Evolutionary conservation across 192 early-diverging fungal genomes (phyloP).

Genomic region (Fimicolochytrium jonesii): DNA sequence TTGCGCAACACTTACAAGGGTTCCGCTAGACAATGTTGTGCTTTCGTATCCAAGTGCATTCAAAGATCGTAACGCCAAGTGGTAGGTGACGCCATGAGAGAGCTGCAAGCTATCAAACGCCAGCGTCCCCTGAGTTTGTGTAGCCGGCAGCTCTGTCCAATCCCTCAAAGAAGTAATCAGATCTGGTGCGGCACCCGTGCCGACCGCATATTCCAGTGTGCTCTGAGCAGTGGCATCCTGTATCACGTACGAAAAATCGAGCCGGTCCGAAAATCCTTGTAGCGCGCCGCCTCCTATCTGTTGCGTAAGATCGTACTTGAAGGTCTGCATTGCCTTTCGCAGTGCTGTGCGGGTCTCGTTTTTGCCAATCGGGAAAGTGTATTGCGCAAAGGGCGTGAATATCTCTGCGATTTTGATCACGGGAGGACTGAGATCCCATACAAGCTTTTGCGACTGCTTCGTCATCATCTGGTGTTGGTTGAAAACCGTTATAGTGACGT

Average conservation of each 20-base stretch:
- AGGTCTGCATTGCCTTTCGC: background rate
- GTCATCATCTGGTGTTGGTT: background rate
- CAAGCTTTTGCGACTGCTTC: background rate
- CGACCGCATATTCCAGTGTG: background rate
- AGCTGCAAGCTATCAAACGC: background rate
- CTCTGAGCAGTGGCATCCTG: background rate
- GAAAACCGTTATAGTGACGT: background rate
- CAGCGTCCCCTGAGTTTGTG: background rate
- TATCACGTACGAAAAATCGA: background rate
- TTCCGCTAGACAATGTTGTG: background rate
- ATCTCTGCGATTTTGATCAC: background rate
- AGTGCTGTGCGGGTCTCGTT: background rate
- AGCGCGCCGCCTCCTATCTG: background rate
- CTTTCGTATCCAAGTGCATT: background rate
- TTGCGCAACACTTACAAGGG: background rate
- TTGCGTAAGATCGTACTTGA: background rate
- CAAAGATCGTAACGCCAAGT: background rate
- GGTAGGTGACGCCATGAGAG: background rate
- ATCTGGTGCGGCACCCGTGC: background rate
- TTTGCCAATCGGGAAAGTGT: background rate
- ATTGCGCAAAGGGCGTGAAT: background rate
- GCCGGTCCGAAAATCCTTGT: background rate
- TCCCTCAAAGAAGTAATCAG: no score
- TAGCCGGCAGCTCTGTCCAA: background rate
- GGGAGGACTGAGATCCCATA: slow-evolving; percentile 4